phyloP scores from a whole-genome alignment of 345 rosid species.

The Boechera stricta region DNA sequence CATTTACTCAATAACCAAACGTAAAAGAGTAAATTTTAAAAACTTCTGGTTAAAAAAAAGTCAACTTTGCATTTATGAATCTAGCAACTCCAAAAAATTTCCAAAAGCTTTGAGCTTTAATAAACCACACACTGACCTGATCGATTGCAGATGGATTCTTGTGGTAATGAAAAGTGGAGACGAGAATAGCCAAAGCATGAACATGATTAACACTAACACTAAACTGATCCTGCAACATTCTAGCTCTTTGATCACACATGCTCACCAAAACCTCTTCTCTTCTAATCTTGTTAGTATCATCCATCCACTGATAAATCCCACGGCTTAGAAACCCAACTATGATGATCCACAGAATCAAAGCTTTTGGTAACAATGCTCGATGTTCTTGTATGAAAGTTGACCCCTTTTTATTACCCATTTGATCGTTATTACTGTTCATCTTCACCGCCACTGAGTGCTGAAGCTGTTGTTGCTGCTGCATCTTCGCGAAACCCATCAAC shows the following conservation, averaged over 20 bases:
- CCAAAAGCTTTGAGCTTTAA: constrained; percentile 6
- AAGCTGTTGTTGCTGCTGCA: constrained; percentile 58
- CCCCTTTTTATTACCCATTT: constrained; percentile 62
- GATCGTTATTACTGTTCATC: constrained; percentile 52
- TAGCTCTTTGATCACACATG: constrained; percentile 97
- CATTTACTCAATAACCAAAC: constrained; percentile 20
- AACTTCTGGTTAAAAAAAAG: constrained; percentile 14
- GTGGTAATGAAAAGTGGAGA: constrained; percentile 94
- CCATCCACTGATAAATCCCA: constrained; percentile 62
- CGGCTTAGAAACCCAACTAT: constrained; percentile 52
- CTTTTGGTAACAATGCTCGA: constrained; percentile 72
- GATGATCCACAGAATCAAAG: constrained; percentile 64
- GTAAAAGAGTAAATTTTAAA: neutral
- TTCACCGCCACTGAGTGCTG: constrained; percentile 65
- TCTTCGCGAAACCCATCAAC: constrained; percentile 65
- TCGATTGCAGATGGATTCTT: constrained; percentile 95
- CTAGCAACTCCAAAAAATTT: neutral
- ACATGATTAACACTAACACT: constrained; percentile 98
- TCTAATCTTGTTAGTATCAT: constrained; percentile 63
- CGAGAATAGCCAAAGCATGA: constrained; percentile 95
- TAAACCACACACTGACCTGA: constrained; percentile 63
- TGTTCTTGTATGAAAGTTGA: constrained; percentile 70
- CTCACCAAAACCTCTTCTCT: constrained; percentile 77
- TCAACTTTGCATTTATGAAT: constrained; percentile 26
- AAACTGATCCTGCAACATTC: constrained; percentile 98